phyloP scores from a whole-genome alignment of 805 yeast genomes.

The Torulaspora quercuum region DNA sequence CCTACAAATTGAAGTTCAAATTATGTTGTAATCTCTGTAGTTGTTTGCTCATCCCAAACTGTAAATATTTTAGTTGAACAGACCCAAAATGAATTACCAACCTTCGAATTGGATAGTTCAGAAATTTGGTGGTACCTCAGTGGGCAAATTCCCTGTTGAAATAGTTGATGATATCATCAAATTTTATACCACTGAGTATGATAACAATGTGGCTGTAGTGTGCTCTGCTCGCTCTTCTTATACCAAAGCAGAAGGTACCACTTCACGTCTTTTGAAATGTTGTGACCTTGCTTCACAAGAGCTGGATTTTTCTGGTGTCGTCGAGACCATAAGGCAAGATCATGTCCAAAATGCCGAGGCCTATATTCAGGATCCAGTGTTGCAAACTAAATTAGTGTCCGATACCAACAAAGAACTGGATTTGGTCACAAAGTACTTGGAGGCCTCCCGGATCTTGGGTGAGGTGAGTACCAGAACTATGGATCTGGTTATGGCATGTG shows the following conservation, averaged over 20 bases:
- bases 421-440: constrained; percentile 62
- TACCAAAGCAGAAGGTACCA: constrained; percentile 93
- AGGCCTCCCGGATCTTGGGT: constrained; percentile 88
- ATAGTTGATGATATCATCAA: constrained; percentile 83
- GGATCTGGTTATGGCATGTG: constrained; percentile 87
- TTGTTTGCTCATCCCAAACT: not conserved
- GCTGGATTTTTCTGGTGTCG: constrained; percentile 53
- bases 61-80: not conserved
- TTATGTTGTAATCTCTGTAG: not conserved
- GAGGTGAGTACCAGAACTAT: constrained; percentile 85
- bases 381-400: constrained; percentile 52
- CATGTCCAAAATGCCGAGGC: constrained; percentile 70
- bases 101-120: constrained; percentile 68
- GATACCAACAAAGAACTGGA: constrained; percentile 66
- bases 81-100: constrained; percentile 5
- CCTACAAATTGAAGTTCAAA: too few relatives aligned
- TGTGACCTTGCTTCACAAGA: constrained; percentile 71
- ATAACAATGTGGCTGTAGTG: constrained; percentile 79
- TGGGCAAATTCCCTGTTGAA: constrained; percentile 86
- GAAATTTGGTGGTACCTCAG: constrained; percentile 96
- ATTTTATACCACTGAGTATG: constrained; percentile 47
- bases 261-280: constrained; percentile 78
- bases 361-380: constrained; percentile 43
- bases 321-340: constrained; percentile 70
- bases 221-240: constrained; percentile 93